Base-by-base conservation (phyloP, 1,139 yeast species). In the Debaryomycetaceae sp. region DNA sequence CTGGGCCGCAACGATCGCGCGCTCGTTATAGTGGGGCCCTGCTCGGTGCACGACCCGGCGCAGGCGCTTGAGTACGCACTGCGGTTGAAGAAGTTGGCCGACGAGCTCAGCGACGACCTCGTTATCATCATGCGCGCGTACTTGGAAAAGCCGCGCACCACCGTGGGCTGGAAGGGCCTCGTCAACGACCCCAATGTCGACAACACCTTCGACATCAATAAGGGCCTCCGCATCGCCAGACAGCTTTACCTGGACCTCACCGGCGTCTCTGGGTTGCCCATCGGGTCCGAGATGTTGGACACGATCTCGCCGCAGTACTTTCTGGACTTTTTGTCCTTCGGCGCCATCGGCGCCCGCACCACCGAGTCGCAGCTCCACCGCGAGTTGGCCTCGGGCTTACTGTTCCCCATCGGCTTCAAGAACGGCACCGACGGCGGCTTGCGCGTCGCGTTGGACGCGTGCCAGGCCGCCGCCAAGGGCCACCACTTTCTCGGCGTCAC, bases 121-220 rank as follows among this genome's bases (percentile, higher is more conserved):
- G 75, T 78, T 42, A 80, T 91, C 39, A 83, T 91, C 39, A 91
- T 91, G 98, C 80, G 98, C 66, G 97, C 97, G 3, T 91, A 91
- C 67, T 72, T 91, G 51, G 98, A 91, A 61, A 91, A 91, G 63
- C 98, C 98, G 43, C 79, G 98, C 65, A 91, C 98, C 33, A 91
- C 97, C 16, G 97, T 91, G 32, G 98, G 98, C 39, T 91, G 98
- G 98, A 91, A 91, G 62, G 98, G 96, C 43, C 71, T 91, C 48
- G 89, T 91, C 51, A 91, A 91, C 57, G 98, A 91, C 60, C 98
- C 98, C 16, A 95, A 91, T 50, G 83, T 91, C 46, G 96, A 91
- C 55, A 89, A 86, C 38, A 75, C 96, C 35, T 89, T 85, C 78
- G 79, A 88, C 48, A 91, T 91, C 57, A 91, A 91, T 69, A 86